Conservation (phyloP, 345 rosid species). For the Sisymbrium irio region DNA sequence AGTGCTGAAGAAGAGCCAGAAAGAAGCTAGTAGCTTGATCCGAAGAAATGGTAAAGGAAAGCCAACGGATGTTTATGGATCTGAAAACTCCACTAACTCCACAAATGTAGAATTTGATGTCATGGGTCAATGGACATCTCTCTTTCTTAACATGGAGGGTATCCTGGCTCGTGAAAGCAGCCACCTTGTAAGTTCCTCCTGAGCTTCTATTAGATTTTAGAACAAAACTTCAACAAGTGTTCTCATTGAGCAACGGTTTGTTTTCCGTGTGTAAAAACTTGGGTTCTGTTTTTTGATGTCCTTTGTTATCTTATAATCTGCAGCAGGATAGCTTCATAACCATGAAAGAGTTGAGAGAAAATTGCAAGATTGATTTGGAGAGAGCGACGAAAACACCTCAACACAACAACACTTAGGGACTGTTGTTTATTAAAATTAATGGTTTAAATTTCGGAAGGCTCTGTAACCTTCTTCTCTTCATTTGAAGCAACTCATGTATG, state of each 20-base stretch:
- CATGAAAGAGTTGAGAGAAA: conserved; percentile 71
- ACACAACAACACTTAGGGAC: conserved; percentile 35
- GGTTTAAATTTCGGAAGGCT: conserved; percentile 24
- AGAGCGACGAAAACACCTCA: conserved; percentile 47
- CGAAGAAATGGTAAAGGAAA: conserved; percentile 54
- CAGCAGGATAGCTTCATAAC: conserved; percentile 61
- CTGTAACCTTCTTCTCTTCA: conserved; percentile 9
- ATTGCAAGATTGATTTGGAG: conserved; percentile 72
- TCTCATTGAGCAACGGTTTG: not conserved
- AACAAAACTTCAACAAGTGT: not conserved
- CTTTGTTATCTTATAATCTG: conserved; percentile 11
- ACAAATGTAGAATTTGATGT: conserved; percentile 57
- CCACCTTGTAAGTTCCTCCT: conserved; percentile 67
- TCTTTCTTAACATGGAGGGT: conserved; percentile 82
- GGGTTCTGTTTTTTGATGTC: conserved; percentile 3
- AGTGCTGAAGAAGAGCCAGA: conserved; percentile 89
- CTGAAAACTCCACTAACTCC: conserved; percentile 43
- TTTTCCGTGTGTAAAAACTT: not conserved
- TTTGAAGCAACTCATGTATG: conserved; percentile 10
- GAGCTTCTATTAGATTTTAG: not conserved
- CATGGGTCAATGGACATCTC: conserved; percentile 73
- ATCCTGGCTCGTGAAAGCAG: conserved; percentile 62
- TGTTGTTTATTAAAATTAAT: not conserved
- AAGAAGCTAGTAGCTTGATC: conserved; percentile 67
- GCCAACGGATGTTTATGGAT: conserved; percentile 37